Evolutionary conservation across 179 eudicot genomes (phyloP).

Genomic region (Spinacia oleracea): DNA sequence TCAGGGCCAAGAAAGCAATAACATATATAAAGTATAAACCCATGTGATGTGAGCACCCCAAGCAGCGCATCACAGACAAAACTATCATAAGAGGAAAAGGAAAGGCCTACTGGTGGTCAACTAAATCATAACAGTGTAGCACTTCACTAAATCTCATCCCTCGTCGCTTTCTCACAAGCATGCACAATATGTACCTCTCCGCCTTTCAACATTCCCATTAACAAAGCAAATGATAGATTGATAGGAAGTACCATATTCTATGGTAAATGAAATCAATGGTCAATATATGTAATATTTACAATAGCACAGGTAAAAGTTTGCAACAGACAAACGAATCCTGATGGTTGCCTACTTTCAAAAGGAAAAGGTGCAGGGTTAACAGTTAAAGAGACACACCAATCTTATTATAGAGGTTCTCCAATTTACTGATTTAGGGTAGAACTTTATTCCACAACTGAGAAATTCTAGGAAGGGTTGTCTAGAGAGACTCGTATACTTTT

Average conservation of each 20-base stretch:
- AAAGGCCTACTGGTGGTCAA: neutral
- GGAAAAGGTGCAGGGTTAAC: neutral
- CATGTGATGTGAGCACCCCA: too few species aligned
- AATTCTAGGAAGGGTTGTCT: neutral
- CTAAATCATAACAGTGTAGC: neutral
- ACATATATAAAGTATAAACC: too few species aligned
- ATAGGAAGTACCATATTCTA: too few species aligned
- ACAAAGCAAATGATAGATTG: too few species aligned
- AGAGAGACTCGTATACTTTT: neutral
- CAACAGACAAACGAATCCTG: neutral
- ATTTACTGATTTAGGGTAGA: neutral
- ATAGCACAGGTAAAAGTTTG: neutral
- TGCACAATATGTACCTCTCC: neutral
- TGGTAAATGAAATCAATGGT: too few species aligned
- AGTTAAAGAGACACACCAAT: neutral
- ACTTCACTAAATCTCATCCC: neutral
- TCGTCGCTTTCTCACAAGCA: neutral
- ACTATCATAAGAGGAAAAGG: neutral
- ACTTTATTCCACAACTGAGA: neutral
- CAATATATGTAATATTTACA: neutral
- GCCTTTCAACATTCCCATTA: neutral
- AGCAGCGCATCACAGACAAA: neutral
- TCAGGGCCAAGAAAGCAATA: too few species aligned
- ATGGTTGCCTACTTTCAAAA: neutral
- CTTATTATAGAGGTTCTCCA: neutral